A percentile compares a stretch with the other conserved stretches of the same genome.
phyloP scores from a whole-genome alignment of 1,284 basidiomycete species.

The Agaricales sp. region DNA sequence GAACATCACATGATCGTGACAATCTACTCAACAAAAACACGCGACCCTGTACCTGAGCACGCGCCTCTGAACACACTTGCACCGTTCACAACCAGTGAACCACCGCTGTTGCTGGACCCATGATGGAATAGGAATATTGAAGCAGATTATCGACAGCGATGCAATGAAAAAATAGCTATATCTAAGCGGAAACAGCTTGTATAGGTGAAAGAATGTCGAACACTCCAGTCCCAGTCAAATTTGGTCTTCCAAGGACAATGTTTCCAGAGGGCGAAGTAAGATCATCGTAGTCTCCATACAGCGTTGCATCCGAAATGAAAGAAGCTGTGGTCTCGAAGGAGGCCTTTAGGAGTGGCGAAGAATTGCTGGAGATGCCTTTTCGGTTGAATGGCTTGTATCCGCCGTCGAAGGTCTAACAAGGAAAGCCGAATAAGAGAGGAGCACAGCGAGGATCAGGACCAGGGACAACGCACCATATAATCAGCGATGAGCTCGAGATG shows the following conservation, averaged over 20 bases:
- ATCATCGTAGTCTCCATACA: slow-evolving; percentile 93
- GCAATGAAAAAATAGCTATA: not conserved
- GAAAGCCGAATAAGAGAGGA: slow-evolving; percentile 8
- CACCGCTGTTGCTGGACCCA: not conserved
- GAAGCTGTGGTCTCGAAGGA: slow-evolving; percentile 97
- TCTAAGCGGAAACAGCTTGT: not conserved
- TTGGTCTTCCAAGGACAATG: slow-evolving; percentile 85
- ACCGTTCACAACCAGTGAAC: not conserved
- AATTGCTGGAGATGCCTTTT: slow-evolving; percentile 84
- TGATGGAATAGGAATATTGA: not conserved
- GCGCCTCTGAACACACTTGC: no score
- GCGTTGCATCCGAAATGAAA: slow-evolving; percentile 89
- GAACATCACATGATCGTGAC: slow-evolving; percentile 1
- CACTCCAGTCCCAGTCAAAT: slow-evolving; percentile 76
- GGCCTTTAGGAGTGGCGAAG: slow-evolving; percentile 92
- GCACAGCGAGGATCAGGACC: slow-evolving; percentile 4
- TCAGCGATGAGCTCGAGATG: slow-evolving; percentile 98
- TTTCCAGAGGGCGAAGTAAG: slow-evolving; percentile 82
- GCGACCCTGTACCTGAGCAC: no score
- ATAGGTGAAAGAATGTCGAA: slow-evolving; percentile 61
- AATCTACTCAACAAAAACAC: no score
- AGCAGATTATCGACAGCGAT: not conserved
- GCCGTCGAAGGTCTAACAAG: slow-evolving; percentile 83
- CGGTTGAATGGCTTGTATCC: slow-evolving; percentile 98
- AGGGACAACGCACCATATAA: slow-evolving; percentile 74